These are phyloP conservation scores for Gymnopilus dilepis DNA, from an alignment of 768 basidiomycete genomes.

Conservation along the genomic window DNA sequence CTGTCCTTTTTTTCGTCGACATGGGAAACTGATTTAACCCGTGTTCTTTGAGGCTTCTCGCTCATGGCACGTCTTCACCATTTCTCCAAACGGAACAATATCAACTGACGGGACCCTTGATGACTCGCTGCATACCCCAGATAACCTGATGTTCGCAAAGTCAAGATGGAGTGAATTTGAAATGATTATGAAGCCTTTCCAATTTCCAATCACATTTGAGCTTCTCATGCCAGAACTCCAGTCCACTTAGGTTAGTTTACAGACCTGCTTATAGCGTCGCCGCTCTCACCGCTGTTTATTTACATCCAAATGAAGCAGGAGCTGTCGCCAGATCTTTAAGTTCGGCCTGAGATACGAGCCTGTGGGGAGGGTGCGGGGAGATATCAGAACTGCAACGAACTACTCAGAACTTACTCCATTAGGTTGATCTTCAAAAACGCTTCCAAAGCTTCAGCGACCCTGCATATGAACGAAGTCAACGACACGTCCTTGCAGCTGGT, in stretches of 20 bases:
- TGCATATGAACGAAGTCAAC: too few relatives aligned
- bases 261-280: slow-evolving; percentile 2
- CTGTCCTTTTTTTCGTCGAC: slow-evolving; percentile 18
- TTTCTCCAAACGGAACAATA: slow-evolving; percentile 18
- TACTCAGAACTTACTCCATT: background rate
- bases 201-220: slow-evolving; percentile 3
- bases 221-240: slow-evolving; percentile 15
- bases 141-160: slow-evolving; percentile 4
- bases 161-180: slow-evolving; percentile 13
- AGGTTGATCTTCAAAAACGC: too few relatives aligned
- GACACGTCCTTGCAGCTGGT: too few relatives aligned
- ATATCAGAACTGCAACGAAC: background rate
- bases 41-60: background rate
- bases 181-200: background rate
- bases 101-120: slow-evolving; percentile 9
- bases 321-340: background rate
- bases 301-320: background rate
- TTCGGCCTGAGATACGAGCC: background rate
- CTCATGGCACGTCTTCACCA: background rate
- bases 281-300: slow-evolving; percentile 9
- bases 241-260: background rate
- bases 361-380: too few relatives aligned
- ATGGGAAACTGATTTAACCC: slow-evolving; percentile 15
- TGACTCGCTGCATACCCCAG: slow-evolving; percentile 1
- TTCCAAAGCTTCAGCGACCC: too few relatives aligned